These are phyloP conservation scores for Wilcoxina mikolae DNA, from an alignment of 495 filamentous ascomycete genomes.

Conservation along the genomic window DNA sequence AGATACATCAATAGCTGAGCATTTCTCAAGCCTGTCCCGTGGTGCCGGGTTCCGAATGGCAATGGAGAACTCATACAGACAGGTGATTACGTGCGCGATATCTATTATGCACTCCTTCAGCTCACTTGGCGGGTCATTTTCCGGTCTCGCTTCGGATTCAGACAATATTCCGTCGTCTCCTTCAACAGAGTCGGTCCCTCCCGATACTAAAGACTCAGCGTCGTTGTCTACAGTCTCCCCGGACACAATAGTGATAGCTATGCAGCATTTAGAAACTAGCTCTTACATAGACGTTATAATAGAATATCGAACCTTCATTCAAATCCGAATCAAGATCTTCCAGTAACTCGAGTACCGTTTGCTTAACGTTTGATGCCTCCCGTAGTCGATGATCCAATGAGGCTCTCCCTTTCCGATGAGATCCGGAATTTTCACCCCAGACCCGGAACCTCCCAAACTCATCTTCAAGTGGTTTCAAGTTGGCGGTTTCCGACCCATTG, in stretches of 20 bases:
- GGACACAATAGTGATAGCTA: neutral
- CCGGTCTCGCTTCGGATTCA: neutral
- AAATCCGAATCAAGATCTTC: neutral
- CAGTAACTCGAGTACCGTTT: neutral
- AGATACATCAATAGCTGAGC: conserved; percentile 26
- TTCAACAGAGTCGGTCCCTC: neutral
- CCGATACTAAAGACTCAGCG: neutral
- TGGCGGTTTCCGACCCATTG: too few relatives aligned
- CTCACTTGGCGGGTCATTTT: neutral
- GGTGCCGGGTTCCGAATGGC: conserved; percentile 23
- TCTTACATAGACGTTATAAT: neutral
- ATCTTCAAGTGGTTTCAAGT: neutral
- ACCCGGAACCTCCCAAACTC: neutral
- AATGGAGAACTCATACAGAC: conserved; percentile 17
- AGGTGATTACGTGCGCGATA: conserved; percentile 8
- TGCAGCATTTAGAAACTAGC: neutral
- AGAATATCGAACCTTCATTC: neutral
- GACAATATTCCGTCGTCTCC: neutral
- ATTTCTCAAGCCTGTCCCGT: conserved; percentile 23
- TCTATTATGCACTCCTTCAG: neutral
- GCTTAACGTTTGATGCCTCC: neutral
- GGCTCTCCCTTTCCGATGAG: neutral
- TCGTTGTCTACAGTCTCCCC: neutral
- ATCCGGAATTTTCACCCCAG: neutral
- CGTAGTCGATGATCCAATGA: too few relatives aligned